phyloP scores from a whole-genome alignment of 2,329 filamentous ascomycete species.

The Meredithiella fracta region DNA sequence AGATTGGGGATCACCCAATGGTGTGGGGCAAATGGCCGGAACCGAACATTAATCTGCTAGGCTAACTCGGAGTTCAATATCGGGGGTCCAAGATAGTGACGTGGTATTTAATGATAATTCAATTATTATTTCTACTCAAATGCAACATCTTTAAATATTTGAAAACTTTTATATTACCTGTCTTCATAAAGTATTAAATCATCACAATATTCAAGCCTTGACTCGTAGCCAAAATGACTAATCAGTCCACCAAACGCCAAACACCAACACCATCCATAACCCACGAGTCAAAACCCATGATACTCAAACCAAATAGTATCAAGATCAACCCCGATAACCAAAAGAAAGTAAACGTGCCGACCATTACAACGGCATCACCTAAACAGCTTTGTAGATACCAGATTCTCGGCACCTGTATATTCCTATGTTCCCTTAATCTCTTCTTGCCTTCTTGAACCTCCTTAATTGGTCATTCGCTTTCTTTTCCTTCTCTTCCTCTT shows the following conservation, averaged over 20 bases:
- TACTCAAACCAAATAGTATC: too few relatives aligned
- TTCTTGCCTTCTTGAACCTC: conserved; percentile 3
- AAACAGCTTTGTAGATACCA: too few relatives aligned
- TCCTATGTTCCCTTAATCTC: background rate
- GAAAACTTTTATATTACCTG: background rate
- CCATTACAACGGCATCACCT: background rate
- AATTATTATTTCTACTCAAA: background rate
- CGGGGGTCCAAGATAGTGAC: background rate
- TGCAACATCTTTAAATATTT: background rate
- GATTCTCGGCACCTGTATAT: too few relatives aligned
- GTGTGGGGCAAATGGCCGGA: conserved; percentile 81
- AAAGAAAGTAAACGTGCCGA: background rate
- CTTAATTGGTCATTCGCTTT: background rate
- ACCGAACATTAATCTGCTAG: conserved; percentile 60
- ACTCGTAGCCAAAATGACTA: too few relatives aligned
- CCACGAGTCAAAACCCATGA: too few relatives aligned
- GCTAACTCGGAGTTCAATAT: conserved; percentile 20
- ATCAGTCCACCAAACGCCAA: too few relatives aligned
- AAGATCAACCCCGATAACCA: too few relatives aligned
- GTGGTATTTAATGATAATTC: background rate
- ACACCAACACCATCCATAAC: too few relatives aligned
- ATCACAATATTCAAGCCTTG: too few relatives aligned
- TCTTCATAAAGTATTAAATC: background rate
- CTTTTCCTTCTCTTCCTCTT: background rate
- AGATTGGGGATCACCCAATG: conserved; percentile 64